Evolutionary conservation across 2,329 filamentous ascomycete genomes (phyloP).

Genomic region (Chaetomiaceae sp.): DNA sequence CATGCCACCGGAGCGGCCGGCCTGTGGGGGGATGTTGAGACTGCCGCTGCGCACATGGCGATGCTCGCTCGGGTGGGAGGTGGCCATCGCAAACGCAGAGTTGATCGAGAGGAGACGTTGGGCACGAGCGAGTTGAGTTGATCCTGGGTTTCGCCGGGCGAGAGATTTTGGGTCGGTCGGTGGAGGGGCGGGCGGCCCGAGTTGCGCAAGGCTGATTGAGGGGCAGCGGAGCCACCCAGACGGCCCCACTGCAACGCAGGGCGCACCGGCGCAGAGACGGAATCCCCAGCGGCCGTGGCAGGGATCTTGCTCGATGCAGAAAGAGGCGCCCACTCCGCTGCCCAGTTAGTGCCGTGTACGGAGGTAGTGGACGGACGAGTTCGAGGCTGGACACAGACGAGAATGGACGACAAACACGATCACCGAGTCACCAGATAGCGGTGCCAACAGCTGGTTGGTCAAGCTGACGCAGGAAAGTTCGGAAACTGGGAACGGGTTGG

Average conservation of each 20-base stretch:
- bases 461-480: too few species aligned
- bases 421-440: too few species aligned
- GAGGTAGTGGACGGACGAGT: too few species aligned
- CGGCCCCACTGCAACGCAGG: background rate
- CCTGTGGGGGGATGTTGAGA: slow-evolving; percentile 45
- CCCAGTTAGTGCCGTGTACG: too few species aligned
- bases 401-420: too few species aligned
- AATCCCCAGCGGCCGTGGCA: too few species aligned
- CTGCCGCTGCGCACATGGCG: slow-evolving; percentile 53
- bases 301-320: too few species aligned
- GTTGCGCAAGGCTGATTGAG: slow-evolving; percentile 15
- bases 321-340: too few species aligned
- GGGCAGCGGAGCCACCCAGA: slow-evolving; percentile 15
- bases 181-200: slow-evolving; percentile 22
- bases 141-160: background rate
- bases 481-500: too few species aligned
- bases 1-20: slow-evolving; percentile 27
- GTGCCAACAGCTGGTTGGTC: too few species aligned
- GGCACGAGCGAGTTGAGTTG: background rate
- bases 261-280: too few species aligned
- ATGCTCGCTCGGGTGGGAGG: slow-evolving; percentile 27
- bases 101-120: slow-evolving; percentile 6
- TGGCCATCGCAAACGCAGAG: slow-evolving; percentile 28
- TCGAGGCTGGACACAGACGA: too few species aligned
- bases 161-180: slow-evolving; percentile 5